Percentiles rank a stretch among this genome's conserved stretches.
These are phyloP conservation scores for Lotus japonicus DNA, from an alignment of 306 rosid species.

Conservation along the genomic window DNA sequence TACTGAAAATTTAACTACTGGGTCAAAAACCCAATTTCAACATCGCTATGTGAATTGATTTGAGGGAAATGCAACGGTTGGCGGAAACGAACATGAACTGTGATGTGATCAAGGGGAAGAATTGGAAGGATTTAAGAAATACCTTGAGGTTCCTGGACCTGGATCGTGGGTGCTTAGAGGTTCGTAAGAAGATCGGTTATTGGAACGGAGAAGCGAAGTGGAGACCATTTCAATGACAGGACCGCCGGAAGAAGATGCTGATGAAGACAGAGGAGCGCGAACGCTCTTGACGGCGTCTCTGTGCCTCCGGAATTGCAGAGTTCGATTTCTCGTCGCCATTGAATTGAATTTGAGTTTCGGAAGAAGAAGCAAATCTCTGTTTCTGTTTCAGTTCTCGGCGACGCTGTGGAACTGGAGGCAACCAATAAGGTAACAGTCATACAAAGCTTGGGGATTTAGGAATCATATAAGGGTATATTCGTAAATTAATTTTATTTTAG, in stretches of 20 bases:
- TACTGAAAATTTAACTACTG: neutral
- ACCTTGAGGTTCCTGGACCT: constrained; percentile 43
- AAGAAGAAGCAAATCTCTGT: neutral
- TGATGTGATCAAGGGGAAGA: neutral
- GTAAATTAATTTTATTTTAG: too few relatives aligned
- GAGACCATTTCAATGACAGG: constrained; percentile 68
- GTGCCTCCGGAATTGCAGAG: constrained; percentile 36
- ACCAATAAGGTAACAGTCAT: neutral
- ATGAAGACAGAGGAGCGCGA: constrained; percentile 65
- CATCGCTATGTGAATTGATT: neutral
- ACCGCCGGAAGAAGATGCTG: constrained; percentile 51
- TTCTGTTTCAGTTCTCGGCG: neutral
- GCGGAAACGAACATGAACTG: neutral
- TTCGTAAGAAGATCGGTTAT: constrained; percentile 53
- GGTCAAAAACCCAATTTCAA: neutral
- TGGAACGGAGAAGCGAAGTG: constrained; percentile 54
- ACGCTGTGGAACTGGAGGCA: neutral
- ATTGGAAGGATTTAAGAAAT: neutral
- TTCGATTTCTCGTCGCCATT: constrained; percentile 80
- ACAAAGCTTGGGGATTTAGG: neutral
- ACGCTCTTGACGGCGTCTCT: constrained; percentile 77
- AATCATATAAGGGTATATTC: neutral
- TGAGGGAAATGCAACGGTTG: neutral
- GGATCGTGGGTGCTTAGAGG: constrained; percentile 76
- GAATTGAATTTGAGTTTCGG: neutral